Evolutionary conservation across 2,329 filamentous ascomycete genomes (phyloP).

Genomic region (Trichoderma aggressivum): DNA sequence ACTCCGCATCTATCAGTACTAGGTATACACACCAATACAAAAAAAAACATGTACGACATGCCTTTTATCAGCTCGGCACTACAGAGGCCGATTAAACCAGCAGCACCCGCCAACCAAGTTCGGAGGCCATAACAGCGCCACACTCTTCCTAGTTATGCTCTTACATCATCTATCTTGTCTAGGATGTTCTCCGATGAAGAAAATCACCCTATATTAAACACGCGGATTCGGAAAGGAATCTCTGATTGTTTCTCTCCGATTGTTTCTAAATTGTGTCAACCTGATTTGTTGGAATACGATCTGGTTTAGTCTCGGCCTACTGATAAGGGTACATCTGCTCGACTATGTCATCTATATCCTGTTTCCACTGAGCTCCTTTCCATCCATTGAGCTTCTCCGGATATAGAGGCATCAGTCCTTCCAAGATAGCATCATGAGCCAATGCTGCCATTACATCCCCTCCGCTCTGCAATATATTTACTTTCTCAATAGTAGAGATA

Average conservation of each 20-base stretch:
- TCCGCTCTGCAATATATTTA: neutral
- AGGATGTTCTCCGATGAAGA: neutral
- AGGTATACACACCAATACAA: too few relatives aligned
- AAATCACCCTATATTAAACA: neutral
- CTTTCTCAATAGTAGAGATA: neutral
- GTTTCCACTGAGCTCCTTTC: neutral
- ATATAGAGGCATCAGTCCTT: neutral
- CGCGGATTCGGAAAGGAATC: too few relatives aligned
- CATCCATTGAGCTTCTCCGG: neutral
- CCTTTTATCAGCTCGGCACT: too few relatives aligned
- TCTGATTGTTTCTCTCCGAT: neutral
- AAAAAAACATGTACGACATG: too few relatives aligned
- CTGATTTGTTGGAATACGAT: neutral
- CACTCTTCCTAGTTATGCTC: neutral
- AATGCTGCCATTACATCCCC: neutral
- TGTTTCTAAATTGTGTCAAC: too few relatives aligned
- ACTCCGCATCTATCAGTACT: too few relatives aligned
- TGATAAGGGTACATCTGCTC: neutral
- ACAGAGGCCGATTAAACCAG: neutral
- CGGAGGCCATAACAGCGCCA: neutral
- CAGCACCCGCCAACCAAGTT: neutral
- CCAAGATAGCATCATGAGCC: neutral
- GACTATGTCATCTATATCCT: neutral
- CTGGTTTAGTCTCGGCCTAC: too few relatives aligned
- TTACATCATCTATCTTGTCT: too few relatives aligned